Evolutionary conservation across 2,329 filamentous ascomycete genomes (phyloP).

Genomic region (Fusarium palustre): DNA sequence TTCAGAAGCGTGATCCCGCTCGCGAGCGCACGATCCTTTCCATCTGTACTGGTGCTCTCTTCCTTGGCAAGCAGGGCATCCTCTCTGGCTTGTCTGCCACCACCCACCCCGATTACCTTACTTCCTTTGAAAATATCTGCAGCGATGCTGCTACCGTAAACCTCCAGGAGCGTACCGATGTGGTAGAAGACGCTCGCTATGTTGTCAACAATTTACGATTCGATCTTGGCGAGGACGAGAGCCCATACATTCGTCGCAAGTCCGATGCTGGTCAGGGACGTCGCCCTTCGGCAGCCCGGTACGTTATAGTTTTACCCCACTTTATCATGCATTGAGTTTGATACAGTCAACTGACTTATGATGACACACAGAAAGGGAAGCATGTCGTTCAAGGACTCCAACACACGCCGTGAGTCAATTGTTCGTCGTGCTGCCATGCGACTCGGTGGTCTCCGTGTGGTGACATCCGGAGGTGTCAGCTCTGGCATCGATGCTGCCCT

Average conservation of each 20-base stretch:
- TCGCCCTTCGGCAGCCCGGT: constrained; percentile 71
- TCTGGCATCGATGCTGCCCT: constrained; percentile 85
- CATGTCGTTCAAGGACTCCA: constrained; percentile 82
- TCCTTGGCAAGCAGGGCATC: constrained; percentile 81
- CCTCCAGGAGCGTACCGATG: constrained; percentile 81
- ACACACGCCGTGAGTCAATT: constrained; percentile 81
- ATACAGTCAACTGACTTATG: constrained; percentile 43
- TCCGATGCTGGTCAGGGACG: constrained; percentile 67
- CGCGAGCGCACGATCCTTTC: constrained; percentile 86
- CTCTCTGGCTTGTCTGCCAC: constrained; percentile 83
- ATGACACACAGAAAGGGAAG: constrained; percentile 75
- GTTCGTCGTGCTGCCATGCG: constrained; percentile 81
- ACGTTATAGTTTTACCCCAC: constrained; percentile 52
- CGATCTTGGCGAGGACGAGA: constrained; percentile 84
- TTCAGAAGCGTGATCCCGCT: constrained; percentile 81
- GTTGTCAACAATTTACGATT: constrained; percentile 93
- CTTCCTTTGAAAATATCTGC: constrained; percentile 84
- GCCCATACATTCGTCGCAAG: constrained; percentile 84
- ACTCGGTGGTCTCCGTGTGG: constrained; percentile 75
- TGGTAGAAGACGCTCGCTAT: constrained; percentile 83
- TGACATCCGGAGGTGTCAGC: constrained; percentile 83
- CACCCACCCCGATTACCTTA: constrained; percentile 83
- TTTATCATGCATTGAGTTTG: constrained; percentile 40
- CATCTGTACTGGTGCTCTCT: constrained; percentile 81
- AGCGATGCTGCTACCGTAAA: constrained; percentile 77